Conservation (phyloP, 2,329 filamentous ascomycete genomes). For the Colletotrichum orbiculare region DNA sequence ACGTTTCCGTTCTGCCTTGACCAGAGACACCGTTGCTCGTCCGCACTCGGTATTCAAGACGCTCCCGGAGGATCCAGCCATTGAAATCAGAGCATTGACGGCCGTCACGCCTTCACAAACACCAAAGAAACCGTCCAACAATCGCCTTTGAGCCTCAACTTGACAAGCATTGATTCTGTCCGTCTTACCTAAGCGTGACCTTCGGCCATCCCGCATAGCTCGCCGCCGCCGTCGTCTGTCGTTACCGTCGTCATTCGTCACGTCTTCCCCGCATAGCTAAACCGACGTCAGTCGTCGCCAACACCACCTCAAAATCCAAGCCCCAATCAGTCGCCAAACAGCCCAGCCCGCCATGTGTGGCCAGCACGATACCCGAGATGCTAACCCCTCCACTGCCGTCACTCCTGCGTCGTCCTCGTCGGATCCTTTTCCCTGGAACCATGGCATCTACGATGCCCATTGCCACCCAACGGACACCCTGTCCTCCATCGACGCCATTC, state of each 20-base stretch:
- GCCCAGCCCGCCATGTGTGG: constrained; percentile 28
- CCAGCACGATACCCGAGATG: constrained; percentile 17
- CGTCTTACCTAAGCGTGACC: neutral
- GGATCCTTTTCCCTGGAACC: constrained; percentile 72
- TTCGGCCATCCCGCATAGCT: constrained; percentile 11
- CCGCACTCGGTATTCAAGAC: too few relatives aligned
- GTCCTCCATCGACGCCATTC: constrained; percentile 66
- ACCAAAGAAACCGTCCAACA: neutral
- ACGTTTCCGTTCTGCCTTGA: too few relatives aligned
- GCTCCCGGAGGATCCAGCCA: neutral
- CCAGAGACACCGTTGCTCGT: too few relatives aligned
- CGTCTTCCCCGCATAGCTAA: constrained; percentile 14
- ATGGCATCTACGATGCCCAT: constrained; percentile 81
- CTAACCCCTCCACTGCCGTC: constrained; percentile 10
- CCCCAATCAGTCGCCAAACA: constrained; percentile 9
- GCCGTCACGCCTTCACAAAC: too few relatives aligned
- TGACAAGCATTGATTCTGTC: too few relatives aligned
- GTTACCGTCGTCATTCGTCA: neutral
- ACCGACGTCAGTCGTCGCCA: neutral
- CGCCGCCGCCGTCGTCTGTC: constrained; percentile 8
- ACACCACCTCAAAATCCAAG: neutral
- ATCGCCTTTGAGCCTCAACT: constrained; percentile 12
- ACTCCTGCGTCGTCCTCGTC: constrained; percentile 19
- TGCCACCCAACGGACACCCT: constrained; percentile 87
- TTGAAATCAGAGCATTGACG: neutral